These are phyloP conservation scores for Cnidoscolus chayamansa DNA, from an alignment of 441 rosid species.

Conservation along the genomic window DNA sequence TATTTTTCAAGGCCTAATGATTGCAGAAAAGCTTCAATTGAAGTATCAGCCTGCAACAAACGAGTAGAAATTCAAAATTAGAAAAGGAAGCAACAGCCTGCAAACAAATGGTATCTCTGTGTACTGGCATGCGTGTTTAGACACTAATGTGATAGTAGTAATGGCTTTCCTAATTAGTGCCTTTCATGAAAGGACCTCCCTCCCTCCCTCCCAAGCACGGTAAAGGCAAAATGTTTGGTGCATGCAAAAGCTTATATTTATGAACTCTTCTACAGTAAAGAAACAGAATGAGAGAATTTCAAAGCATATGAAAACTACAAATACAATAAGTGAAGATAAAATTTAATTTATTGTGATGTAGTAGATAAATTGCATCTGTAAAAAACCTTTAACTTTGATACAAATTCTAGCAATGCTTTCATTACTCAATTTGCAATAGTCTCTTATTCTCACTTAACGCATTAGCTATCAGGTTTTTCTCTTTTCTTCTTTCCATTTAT, in stretches of 20 bases:
- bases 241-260: neutral
- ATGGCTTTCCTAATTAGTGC: neutral
- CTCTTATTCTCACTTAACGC: neutral
- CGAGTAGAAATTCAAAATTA: constrained; percentile 24
- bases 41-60: constrained; percentile 58
- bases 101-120: neutral
- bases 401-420: neutral
- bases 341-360: neutral
- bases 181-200: neutral
- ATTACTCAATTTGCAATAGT: neutral
- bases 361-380: neutral
- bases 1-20: constrained; percentile 94
- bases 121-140: neutral
- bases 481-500: neutral
- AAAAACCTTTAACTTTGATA: neutral
- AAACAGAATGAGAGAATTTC: neutral
- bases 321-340: neutral
- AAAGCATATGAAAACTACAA: neutral
- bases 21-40: constrained; percentile 74
- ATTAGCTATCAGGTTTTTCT: neutral
- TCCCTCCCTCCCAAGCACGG: neutral
- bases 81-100: constrained; percentile 7
- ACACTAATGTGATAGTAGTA: neutral
- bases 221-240: neutral
- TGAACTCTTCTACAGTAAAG: neutral